Conservation (phyloP, 257 asterid genomes). For the Plantago ovata region DNA sequence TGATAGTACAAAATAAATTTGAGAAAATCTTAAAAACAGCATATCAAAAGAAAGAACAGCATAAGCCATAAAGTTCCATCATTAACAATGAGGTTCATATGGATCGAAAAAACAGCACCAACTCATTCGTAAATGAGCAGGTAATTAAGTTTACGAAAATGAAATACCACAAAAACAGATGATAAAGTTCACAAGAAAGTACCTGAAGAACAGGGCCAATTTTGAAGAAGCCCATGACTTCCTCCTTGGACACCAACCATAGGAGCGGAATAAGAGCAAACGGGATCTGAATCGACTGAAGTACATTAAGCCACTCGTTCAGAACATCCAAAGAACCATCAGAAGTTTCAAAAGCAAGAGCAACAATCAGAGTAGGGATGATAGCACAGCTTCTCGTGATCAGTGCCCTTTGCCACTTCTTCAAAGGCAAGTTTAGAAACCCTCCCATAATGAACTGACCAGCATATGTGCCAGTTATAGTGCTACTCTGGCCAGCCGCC, state of each 20-base stretch:
- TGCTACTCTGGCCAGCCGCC: constrained; percentile 88
- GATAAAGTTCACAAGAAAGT: constrained; percentile 12
- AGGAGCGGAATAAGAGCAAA: constrained; percentile 82
- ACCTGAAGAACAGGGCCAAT: constrained; percentile 66
- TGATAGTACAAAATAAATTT: no score
- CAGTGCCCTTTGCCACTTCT: constrained; percentile 74
- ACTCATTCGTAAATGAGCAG: no score
- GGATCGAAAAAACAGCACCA: neutral
- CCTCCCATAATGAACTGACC: constrained; percentile 89
- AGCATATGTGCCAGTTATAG: constrained; percentile 77
- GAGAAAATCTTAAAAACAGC: neutral
- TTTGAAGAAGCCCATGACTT: constrained; percentile 75
- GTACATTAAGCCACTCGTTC: constrained; percentile 80
- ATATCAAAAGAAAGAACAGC: neutral
- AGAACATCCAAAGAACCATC: constrained; percentile 63
- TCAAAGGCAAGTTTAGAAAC: constrained; percentile 54
- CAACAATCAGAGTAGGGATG: constrained; percentile 64
- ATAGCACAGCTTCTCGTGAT: constrained; percentile 76
- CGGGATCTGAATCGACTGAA: constrained; percentile 78
- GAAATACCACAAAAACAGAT: neutral
- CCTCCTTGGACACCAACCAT: constrained; percentile 69
- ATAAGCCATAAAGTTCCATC: neutral
- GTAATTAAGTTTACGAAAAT: constrained; percentile 3
- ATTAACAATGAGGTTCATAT: neutral
- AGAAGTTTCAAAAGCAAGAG: constrained; percentile 61